Evolutionary conservation across 2,329 filamentous ascomycete species (phyloP).

Genomic region (Beauveria varroae): DNA sequence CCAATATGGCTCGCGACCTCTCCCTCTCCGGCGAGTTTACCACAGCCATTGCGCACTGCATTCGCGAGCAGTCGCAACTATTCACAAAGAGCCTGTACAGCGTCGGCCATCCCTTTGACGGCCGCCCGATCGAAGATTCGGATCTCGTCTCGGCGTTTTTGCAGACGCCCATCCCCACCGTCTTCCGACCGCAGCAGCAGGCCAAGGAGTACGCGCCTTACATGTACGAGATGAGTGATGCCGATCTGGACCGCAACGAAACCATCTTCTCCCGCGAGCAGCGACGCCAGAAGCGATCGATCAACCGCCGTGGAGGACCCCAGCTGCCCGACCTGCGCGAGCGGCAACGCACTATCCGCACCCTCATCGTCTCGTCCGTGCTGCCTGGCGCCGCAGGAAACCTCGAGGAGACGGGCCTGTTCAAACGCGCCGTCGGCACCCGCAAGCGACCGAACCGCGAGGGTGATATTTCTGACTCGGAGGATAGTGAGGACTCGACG

Average conservation of each 20-base stretch:
- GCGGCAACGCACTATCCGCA: constrained; percentile 84
- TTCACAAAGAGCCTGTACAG: constrained; percentile 93
- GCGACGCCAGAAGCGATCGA: constrained; percentile 86
- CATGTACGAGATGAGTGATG: constrained; percentile 87
- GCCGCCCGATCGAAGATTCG: constrained; percentile 83
- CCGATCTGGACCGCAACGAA: constrained; percentile 83
- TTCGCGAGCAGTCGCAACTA: constrained; percentile 89
- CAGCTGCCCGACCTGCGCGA: constrained; percentile 95
- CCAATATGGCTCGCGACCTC: constrained; percentile 80
- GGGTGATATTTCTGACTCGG: constrained; percentile 79
- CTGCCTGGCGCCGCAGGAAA: constrained; percentile 76
- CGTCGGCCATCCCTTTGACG: constrained; percentile 90
- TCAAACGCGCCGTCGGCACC: constrained; percentile 64
- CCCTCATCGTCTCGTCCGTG: constrained; percentile 84
- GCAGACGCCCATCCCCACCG: constrained; percentile 69
- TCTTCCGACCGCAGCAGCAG: constrained; percentile 85
- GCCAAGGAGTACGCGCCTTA: constrained; percentile 93
- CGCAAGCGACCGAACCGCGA: constrained; percentile 48
- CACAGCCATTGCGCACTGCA: constrained; percentile 95
- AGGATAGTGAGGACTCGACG: constrained; percentile 82
- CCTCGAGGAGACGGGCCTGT: constrained; percentile 79
- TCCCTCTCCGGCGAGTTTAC: constrained; percentile 92
- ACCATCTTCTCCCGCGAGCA: constrained; percentile 91
- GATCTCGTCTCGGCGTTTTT: constrained; percentile 83
- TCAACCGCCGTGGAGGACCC: constrained; percentile 87